These are phyloP conservation scores for Collybiopsis confluens DNA, from an alignment of 768 basidiomycete genomes.

Conservation along the genomic window DNA sequence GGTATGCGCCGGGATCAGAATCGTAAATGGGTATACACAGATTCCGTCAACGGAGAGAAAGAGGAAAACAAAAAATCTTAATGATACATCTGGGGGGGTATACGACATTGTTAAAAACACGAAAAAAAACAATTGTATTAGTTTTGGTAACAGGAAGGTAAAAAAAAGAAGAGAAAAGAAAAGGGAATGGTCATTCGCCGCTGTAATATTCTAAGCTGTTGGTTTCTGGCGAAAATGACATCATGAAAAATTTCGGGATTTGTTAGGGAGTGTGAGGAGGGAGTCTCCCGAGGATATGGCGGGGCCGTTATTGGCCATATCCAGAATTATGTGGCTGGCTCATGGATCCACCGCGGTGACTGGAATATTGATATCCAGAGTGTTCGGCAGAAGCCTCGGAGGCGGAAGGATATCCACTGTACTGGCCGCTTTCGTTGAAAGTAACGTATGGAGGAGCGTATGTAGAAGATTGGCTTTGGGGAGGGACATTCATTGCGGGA, in stretches of 20 bases:
- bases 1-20: constrained; percentile 5
- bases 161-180: too few relatives aligned
- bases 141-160: too few relatives aligned
- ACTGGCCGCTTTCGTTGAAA: not conserved
- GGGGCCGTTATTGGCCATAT: not conserved
- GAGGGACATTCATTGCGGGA: not conserved
- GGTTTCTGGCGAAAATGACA: too few relatives aligned
- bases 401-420: not conserved
- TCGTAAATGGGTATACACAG: constrained; percentile 6
- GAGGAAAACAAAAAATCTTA: not conserved
- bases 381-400: constrained; percentile 2
- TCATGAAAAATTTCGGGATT: not conserved
- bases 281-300: not conserved
- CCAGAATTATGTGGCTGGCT: not conserved
- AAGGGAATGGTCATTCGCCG: too few relatives aligned
- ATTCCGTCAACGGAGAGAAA: constrained; percentile 6
- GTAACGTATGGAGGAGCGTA: not conserved
- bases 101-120: too few relatives aligned
- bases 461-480: not conserved
- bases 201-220: too few relatives aligned
- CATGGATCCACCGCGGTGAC: not conserved
- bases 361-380: not conserved
- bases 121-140: too few relatives aligned
- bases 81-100: not conserved
- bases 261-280: not conserved